Conservation (phyloP, 768 basidiomycete species). For the Panaeolus papilionaceus region DNA sequence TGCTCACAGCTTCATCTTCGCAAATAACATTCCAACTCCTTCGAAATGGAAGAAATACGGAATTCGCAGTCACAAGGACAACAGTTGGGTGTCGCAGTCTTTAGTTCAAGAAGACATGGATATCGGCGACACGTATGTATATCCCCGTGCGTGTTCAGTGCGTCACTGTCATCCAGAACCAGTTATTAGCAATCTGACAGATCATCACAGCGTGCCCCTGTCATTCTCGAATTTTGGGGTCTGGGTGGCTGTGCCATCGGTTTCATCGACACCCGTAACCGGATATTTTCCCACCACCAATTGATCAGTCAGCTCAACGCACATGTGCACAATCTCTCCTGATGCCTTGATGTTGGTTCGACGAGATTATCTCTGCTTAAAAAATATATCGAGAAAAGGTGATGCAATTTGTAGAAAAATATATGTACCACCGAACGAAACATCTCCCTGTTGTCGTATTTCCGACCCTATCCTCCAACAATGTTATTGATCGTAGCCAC, state of each 20-base stretch:
- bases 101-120: background rate
- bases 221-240: constrained; percentile 1
- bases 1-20: background rate
- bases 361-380: background rate
- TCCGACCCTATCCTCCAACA: background rate
- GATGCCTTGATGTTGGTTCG: background rate
- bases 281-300: background rate
- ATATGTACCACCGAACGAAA: background rate
- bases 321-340: background rate
- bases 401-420: background rate
- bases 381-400: background rate
- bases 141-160: background rate
- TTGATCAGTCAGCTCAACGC: background rate
- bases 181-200: constrained; percentile 2
- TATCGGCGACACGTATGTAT: constrained; percentile 5
- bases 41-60: background rate
- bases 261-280: background rate
- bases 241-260: background rate
- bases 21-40: background rate
- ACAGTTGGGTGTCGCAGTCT: background rate
- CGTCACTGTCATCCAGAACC: background rate
- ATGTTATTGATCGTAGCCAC: background rate
- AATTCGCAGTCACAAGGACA: background rate
- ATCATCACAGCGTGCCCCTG: background rate
- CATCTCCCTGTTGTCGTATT: background rate